These are phyloP conservation scores for Sordariomycetes sp. DNA, from an alignment of 2,329 filamentous ascomycete species.

Conservation along the genomic window DNA sequence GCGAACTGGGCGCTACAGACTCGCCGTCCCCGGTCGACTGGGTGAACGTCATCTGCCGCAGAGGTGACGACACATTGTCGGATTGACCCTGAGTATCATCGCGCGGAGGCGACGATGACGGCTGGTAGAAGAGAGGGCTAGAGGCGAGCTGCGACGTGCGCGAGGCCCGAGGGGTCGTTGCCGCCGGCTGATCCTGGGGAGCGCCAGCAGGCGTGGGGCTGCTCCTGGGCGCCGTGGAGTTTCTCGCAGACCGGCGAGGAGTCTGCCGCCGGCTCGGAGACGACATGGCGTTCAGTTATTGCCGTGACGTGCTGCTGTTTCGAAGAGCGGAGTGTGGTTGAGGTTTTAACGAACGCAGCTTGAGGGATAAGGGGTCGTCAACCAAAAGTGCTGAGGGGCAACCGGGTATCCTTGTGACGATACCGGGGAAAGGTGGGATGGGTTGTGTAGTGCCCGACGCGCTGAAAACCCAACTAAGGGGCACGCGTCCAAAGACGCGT, in stretches of 20 bases:
- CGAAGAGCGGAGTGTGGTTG: neutral
- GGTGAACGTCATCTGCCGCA: slow-evolving; percentile 42
- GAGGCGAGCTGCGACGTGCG: slow-evolving; percentile 41
- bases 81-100: slow-evolving; percentile 14
- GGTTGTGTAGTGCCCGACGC: neutral
- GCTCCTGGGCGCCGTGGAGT: slow-evolving; percentile 23
- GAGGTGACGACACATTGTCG: slow-evolving; percentile 34
- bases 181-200: slow-evolving; percentile 11
- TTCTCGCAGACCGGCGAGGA: slow-evolving; percentile 20
- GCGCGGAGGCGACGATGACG: slow-evolving; percentile 27
- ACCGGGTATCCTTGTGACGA: neutral
- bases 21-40: slow-evolving; percentile 30
- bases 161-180: slow-evolving; percentile 29
- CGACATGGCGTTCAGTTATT: slow-evolving; percentile 20
- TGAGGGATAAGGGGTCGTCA: neutral
- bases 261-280: slow-evolving; percentile 31
- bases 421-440: neutral
- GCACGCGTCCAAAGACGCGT: slow-evolving; percentile 2
- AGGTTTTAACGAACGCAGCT: neutral
- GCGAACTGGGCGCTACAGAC: slow-evolving; percentile 38
- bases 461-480: slow-evolving; percentile 8
- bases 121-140: slow-evolving; percentile 69
- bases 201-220: slow-evolving; percentile 22
- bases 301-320: neutral
- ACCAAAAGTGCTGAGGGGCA: neutral